Conservation (phyloP, 2,329 filamentous ascomycete genomes). For the Stagonosporopsis cucurbitacearum region DNA sequence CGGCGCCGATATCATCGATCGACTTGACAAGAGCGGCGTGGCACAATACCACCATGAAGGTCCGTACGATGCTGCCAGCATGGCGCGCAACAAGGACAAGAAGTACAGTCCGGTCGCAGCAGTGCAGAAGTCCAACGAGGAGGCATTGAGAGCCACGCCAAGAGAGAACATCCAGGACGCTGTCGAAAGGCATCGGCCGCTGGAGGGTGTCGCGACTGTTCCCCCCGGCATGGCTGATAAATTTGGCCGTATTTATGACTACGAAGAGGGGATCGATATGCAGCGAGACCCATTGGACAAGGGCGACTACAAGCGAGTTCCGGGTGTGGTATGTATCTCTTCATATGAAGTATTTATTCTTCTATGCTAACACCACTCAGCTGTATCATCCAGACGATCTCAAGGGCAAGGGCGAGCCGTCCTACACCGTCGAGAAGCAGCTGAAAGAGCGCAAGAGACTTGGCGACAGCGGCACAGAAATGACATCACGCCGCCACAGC, state of each 20-base stretch:
- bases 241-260: conserved; percentile 73
- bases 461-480: conserved; percentile 52
- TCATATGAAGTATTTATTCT: background rate
- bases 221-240: conserved; percentile 74
- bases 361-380: conserved; percentile 33
- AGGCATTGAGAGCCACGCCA: conserved; percentile 82
- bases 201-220: conserved; percentile 80
- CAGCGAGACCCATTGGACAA: conserved; percentile 74
- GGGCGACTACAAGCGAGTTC: conserved; percentile 79
- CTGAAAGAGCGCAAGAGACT: conserved; percentile 65
- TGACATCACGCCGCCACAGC: conserved; percentile 50
- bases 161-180: conserved; percentile 77
- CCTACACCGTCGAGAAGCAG: conserved; percentile 72
- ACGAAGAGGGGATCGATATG: conserved; percentile 85
- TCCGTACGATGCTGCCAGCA: conserved; percentile 83
- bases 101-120: conserved; percentile 76
- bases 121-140: conserved; percentile 72
- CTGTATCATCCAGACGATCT: conserved; percentile 77
- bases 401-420: conserved; percentile 83
- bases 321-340: conserved; percentile 68
- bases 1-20: conserved; percentile 79
- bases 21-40: conserved; percentile 71
- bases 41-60: conserved; percentile 85
- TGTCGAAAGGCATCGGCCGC: conserved; percentile 73
- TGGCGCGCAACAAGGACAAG: conserved; percentile 72